Base-by-base conservation (phyloP, 805 yeast genomes). In the Huiozyma sinensis region DNA sequence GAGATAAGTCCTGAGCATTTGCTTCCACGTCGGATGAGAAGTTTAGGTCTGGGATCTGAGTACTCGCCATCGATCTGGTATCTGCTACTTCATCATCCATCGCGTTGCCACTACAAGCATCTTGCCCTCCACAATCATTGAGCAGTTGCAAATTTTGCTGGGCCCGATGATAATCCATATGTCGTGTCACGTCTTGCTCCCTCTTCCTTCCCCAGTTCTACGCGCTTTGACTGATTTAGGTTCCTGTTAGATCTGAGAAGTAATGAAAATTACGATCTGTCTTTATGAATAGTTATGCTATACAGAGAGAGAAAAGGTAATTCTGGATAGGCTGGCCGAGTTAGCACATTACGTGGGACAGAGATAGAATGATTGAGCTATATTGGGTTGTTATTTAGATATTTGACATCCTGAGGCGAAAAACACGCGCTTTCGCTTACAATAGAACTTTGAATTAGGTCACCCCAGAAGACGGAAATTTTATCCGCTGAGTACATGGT, bases 401-500 rank as follows among this genome's bases (percentile, higher is more conserved):
- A 17, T 17, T 17, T 17, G 24, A 17, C 24, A 17, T 17, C 24
- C 4, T 17, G 24, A 17, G 24, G 24, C 24, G 24, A 17, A 17
- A 17, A 17, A 17, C 24, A 17, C 24, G 24, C 24, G 24, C 24
- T 17, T 17, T 17, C 24, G 24, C 24, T 17, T 17, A 17, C 24
- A 3, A 17, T 17, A 17, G 24, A 17, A 17, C 24, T 17, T 17
- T 17, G 24, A 17, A 81, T 63, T 56, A 84, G 58, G 60, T 90
- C 97, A 9, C 84, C 87, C 71, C 89, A 70, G 44, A 82, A 75
- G 17, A 87, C 61, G 5, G 77, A 77, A 10, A 82, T 71, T 65
- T 89, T 90, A 50, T 89, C 87, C 40, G 72, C 70, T 7, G 92
- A 68, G 60, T 89, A 92, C 47, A 72, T 70, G 49, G 84, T 59